Percentiles rank a stretch among this genome's conserved stretches.
phyloP scores from a whole-genome alignment of 352 stramenopile species.

The Pythium aphanidermatum region DNA sequence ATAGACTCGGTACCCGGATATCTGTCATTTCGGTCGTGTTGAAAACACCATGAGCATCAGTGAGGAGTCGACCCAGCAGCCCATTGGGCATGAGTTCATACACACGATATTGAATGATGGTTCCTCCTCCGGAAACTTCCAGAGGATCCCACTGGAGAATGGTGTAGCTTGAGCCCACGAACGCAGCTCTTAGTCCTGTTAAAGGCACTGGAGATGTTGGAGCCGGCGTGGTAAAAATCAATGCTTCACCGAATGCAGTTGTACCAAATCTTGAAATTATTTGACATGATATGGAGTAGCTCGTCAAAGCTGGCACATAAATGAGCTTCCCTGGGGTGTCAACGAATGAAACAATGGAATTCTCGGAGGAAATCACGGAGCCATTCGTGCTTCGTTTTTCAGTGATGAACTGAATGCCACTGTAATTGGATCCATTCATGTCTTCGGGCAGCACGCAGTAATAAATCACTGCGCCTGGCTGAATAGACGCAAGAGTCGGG shows the following conservation, averaged over 20 bases:
- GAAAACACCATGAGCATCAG: no score
- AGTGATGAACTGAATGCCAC: background rate
- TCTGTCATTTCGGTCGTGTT: no score
- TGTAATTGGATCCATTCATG: slow-evolving; percentile 22
- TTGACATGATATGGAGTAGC: slow-evolving; percentile 20
- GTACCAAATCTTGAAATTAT: slow-evolving; percentile 2
- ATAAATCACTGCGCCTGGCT: slow-evolving; percentile 19
- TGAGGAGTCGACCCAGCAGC: no score
- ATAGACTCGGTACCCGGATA: no score
- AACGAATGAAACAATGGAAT: background rate
- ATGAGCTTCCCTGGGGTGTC: background rate
- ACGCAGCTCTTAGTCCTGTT: slow-evolving; percentile 8
- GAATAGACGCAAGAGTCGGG: slow-evolving; percentile 12
- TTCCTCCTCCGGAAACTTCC: slow-evolving; percentile 31
- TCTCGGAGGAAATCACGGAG: background rate
- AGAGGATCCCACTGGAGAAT: slow-evolving; percentile 28
- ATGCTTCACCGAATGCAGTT: slow-evolving; percentile 1
- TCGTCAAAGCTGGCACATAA: slow-evolving; percentile 4
- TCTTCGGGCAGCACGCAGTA: slow-evolving; percentile 21
- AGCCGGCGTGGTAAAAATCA: slow-evolving; percentile 1
- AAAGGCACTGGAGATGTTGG: slow-evolving; percentile 1
- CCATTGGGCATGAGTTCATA: slow-evolving; percentile 16
- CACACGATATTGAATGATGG: slow-evolving; percentile 24
- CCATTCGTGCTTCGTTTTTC: background rate
- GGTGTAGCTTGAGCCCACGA: slow-evolving; percentile 23